Conservation (phyloP, 352 stramenopile genomes). For the Phytophthora boehmeriae region DNA sequence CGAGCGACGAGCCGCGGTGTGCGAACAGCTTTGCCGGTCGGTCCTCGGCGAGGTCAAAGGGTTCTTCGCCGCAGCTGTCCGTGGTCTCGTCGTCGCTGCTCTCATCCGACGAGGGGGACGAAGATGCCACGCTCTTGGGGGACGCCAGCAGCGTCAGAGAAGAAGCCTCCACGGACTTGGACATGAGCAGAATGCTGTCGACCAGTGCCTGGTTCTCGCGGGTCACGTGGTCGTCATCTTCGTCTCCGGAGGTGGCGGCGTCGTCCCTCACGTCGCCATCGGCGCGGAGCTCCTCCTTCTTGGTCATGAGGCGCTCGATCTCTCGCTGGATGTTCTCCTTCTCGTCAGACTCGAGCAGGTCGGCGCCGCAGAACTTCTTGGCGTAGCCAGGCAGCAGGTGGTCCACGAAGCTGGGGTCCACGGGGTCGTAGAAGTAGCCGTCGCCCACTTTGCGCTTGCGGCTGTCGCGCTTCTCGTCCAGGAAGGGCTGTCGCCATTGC, state of each 20-base stretch:
- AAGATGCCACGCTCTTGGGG: slow-evolving; percentile 67
- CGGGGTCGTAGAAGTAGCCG: slow-evolving; percentile 84
- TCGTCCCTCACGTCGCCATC: slow-evolving; percentile 25
- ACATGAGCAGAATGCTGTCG: slow-evolving; percentile 82
- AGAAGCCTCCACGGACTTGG: slow-evolving; percentile 67
- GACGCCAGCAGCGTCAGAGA: slow-evolving; percentile 56
- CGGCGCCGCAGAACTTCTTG: slow-evolving; percentile 78
- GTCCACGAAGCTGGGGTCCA: slow-evolving; percentile 87
- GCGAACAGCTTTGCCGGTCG: slow-evolving; percentile 36
- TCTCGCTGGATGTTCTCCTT: slow-evolving; percentile 84
- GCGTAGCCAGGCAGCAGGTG: slow-evolving; percentile 79
- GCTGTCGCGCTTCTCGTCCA: slow-evolving; percentile 82
- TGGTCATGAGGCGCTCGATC: slow-evolving; percentile 81
- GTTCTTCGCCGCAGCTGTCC: slow-evolving; percentile 43
- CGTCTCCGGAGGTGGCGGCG: slow-evolving; percentile 15
- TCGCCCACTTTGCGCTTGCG: slow-evolving; percentile 87
- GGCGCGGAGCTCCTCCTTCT: slow-evolving; percentile 60
- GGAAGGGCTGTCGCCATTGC: slow-evolving; percentile 87
- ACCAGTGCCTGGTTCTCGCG: slow-evolving; percentile 73
- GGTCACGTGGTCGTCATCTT: slow-evolving; percentile 39
- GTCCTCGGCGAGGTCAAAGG: slow-evolving; percentile 39
- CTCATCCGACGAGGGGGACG: slow-evolving; percentile 49
- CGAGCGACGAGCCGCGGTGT: slow-evolving; percentile 46
- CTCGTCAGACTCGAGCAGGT: slow-evolving; percentile 74
- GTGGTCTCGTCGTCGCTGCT: slow-evolving; percentile 46